A percentile compares a stretch with the other conserved stretches of the same genome.
Evolutionary conservation across 139 green algal species (phyloP).

Genomic region (Haematococcus sp.): DNA sequence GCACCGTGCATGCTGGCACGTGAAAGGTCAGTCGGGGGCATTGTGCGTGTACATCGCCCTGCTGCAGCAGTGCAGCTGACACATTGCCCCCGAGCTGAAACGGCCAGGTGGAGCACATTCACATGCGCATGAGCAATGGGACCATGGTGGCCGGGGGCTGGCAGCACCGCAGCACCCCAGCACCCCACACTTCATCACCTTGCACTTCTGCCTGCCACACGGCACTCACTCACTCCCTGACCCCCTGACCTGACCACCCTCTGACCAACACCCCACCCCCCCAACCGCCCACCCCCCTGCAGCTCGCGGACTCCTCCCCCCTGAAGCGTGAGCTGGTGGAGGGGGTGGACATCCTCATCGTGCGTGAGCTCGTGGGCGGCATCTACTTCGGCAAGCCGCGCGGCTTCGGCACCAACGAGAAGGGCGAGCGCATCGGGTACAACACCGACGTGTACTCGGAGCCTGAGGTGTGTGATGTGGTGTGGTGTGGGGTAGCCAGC

Average conservation of each 20-base stretch:
- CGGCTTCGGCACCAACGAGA: conserved; percentile 79
- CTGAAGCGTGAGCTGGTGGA: conserved; percentile 94
- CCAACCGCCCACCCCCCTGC: not conserved
- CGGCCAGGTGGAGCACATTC: too few relatives aligned
- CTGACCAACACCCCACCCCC: not conserved
- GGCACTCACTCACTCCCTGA: not conserved
- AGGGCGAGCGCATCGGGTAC: conserved; percentile 87
- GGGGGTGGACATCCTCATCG: conserved; percentile 98
- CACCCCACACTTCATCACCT: too few relatives aligned
- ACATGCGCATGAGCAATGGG: too few relatives aligned
- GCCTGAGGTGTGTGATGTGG: conserved; percentile 64
- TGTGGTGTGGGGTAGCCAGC: too few relatives aligned
- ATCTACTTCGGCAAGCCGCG: conserved; percentile 99
- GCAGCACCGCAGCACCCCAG: too few relatives aligned
- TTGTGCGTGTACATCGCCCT: too few relatives aligned
- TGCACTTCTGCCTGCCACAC: not conserved
- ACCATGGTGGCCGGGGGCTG: too few relatives aligned
- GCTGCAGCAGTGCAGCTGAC: too few relatives aligned
- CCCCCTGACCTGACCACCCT: not conserved
- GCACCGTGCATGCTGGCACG: too few relatives aligned
- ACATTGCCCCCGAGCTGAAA: too few relatives aligned
- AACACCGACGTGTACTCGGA: conserved; percentile 97
- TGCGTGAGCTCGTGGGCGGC: conserved; percentile 94
- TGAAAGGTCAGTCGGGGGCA: too few relatives aligned
- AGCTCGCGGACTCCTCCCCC: conserved; percentile 91